Percentiles rank a stretch among this genome's conserved stretches.
phyloP scores from a whole-genome alignment of 1,139 yeast species.

The Kazachstania sp. region DNA sequence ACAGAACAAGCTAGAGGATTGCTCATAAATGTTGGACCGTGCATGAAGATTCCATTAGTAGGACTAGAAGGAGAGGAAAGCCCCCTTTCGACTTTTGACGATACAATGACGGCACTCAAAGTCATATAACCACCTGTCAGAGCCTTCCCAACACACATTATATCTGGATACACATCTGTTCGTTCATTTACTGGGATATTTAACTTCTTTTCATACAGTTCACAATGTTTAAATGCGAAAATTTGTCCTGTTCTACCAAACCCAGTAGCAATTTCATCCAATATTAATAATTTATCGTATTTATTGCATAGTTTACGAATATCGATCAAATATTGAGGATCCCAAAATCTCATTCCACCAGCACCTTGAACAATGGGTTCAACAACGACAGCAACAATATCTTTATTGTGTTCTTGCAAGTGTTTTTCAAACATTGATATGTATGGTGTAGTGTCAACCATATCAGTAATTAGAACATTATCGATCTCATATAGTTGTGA shows the following conservation, averaged over 20 bases:
- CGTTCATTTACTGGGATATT: conserved; percentile 8
- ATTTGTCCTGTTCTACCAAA: conserved; percentile 32
- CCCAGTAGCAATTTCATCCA: conserved; percentile 34
- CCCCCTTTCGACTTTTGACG: conserved; percentile 15
- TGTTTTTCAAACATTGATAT: conserved; percentile 22
- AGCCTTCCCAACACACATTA: conserved; percentile 29
- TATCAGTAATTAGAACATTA: not conserved
- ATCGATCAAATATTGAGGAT: conserved; percentile 28
- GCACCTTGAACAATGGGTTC: conserved; percentile 36
- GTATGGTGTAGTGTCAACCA: conserved; percentile 16
- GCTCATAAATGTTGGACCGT: conserved; percentile 35
- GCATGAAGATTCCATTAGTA: conserved; percentile 24
- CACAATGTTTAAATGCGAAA: conserved; percentile 28
- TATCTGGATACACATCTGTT: conserved; percentile 29
- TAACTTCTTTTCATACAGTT: conserved; percentile 10
- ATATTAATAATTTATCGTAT: conserved; percentile 26
- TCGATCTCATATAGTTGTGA: conserved; percentile 1
- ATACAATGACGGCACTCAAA: conserved; percentile 28
- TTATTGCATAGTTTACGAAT: conserved; percentile 29
- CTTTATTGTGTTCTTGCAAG: conserved; percentile 21
- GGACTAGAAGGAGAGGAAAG: conserved; percentile 11
- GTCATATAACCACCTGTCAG: conserved; percentile 32
- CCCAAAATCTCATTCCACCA: conserved; percentile 32
- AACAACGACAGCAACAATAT: conserved; percentile 32
- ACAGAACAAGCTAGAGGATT: conserved; percentile 34